Conservation (phyloP, 108 stramenopile genomes). For the Nannochloropsis granulata region DNA sequence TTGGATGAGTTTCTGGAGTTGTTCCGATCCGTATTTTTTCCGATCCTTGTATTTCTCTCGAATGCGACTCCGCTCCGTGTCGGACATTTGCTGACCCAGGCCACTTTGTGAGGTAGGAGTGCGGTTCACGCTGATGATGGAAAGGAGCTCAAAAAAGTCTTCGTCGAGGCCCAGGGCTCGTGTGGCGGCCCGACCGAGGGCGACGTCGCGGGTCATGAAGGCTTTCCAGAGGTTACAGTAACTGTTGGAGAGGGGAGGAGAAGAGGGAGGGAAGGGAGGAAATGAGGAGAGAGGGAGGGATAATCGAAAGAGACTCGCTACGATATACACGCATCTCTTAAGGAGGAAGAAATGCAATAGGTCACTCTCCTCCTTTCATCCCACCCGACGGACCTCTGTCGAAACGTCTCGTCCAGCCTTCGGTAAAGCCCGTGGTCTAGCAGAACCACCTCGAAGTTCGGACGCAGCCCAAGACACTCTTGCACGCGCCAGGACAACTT, state of each 20-base stretch:
- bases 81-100: conserved; percentile 25
- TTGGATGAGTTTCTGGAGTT: conserved; percentile 31
- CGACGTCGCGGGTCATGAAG: conserved; percentile 23
- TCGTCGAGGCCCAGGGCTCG: neutral
- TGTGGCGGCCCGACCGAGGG: conserved; percentile 12
- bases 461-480: neutral
- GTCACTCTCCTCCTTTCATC: no score
- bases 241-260: neutral
- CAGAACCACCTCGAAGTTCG: conserved; percentile 24
- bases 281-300: neutral
- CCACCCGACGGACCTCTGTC: neutral
- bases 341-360: no score
- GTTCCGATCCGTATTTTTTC: conserved; percentile 5
- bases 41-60: conserved; percentile 32
- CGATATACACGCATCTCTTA: no score
- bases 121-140: neutral
- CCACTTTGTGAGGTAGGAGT: neutral
- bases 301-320: no score
- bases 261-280: neutral
- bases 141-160: neutral
- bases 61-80: conserved; percentile 21
- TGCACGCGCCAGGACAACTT: neutral
- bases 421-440: conserved; percentile 42
- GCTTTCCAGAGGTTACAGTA: conserved; percentile 39
- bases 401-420: conserved; percentile 26